These are phyloP conservation scores for Aspergillus eucalypticola DNA, from an alignment of 2,329 filamentous ascomycete species.

Conservation along the genomic window DNA sequence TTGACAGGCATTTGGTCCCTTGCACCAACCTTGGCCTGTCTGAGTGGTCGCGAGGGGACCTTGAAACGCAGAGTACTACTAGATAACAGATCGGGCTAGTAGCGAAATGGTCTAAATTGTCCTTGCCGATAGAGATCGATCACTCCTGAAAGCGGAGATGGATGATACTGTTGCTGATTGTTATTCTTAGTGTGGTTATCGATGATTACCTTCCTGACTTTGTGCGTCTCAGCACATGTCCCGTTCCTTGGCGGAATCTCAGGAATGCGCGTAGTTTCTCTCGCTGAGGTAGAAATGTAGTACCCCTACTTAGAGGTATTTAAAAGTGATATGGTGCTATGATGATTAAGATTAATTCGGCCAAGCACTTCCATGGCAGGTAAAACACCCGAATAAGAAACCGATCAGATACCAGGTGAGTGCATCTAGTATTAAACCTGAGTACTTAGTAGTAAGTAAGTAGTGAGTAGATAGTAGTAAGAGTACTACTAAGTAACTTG, in stretches of 20 bases:
- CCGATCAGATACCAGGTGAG: background rate
- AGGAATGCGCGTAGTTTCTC: background rate
- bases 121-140: background rate
- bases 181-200: too few species aligned
- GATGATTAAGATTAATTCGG: too few species aligned
- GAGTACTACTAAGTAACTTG: too few species aligned
- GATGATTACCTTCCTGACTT: background rate
- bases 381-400: background rate
- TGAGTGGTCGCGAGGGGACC: background rate
- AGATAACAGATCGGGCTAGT: too few species aligned
- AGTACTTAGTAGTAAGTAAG: background rate
- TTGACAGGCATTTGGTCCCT: background rate
- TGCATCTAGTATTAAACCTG: too few species aligned
- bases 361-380: too few species aligned
- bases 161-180: background rate
- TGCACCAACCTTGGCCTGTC: background rate
- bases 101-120: background rate
- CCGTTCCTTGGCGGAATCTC: background rate
- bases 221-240: background rate
- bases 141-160: too few species aligned
- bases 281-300: background rate
- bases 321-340: too few species aligned
- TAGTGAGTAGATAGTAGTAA: too few species aligned
- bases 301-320: background rate
- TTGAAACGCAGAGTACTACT: too few species aligned